Evolutionary conservation across 1,284 basidiomycete genomes (phyloP).

Genomic region (Pyrrhoderma noxium): DNA sequence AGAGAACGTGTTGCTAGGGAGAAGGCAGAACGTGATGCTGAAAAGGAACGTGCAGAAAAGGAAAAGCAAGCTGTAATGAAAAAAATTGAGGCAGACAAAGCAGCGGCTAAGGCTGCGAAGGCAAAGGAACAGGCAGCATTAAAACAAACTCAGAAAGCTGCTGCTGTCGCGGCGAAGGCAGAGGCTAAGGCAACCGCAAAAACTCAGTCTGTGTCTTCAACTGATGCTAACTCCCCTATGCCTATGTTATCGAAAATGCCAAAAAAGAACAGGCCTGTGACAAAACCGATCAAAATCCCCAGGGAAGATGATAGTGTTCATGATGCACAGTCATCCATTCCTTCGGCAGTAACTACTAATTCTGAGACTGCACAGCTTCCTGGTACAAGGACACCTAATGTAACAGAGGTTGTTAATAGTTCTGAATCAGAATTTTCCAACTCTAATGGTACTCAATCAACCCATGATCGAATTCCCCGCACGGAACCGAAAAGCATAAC

Average conservation of each 20-base stretch:
- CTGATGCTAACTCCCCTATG: constrained; percentile 43
- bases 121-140: constrained; percentile 23
- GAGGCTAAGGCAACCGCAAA: constrained; percentile 18
- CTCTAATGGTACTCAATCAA: constrained; percentile 51
- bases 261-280: constrained; percentile 65
- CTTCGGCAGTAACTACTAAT: constrained; percentile 33
- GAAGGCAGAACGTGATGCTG: constrained; percentile 20
- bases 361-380: constrained; percentile 37
- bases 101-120: constrained; percentile 30
- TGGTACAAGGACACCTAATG: constrained; percentile 25
- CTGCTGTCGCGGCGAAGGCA: constrained; percentile 22
- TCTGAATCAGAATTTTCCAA: constrained; percentile 33
- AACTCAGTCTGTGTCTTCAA: constrained; percentile 20
- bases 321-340: constrained; percentile 37
- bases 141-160: constrained; percentile 20
- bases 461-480: constrained; percentile 38
- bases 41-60: constrained; percentile 26
- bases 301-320: constrained; percentile 48
- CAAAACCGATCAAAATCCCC: constrained; percentile 50
- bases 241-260: constrained; percentile 72
- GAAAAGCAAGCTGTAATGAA: constrained; percentile 21
- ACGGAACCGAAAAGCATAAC: constrained; percentile 45
- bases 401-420: constrained; percentile 11
- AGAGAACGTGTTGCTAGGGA: constrained; percentile 26
- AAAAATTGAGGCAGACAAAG: constrained; percentile 25